Evolutionary conservation across 2,329 filamentous ascomycete genomes (phyloP), one percentile per base, ranked within the genome.

Genomic region (Verticillium albo-atrum): DNA sequence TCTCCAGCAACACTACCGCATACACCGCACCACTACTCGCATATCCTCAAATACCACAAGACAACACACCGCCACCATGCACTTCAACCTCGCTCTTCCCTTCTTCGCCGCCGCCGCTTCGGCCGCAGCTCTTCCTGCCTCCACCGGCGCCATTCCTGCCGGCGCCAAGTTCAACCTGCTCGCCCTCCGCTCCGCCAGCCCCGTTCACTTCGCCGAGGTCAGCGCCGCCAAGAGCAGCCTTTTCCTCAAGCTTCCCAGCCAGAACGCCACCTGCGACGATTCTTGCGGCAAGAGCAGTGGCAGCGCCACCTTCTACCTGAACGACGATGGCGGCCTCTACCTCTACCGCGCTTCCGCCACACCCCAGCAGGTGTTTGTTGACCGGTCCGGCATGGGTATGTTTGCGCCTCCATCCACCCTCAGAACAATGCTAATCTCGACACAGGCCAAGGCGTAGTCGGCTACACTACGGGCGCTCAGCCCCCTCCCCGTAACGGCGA

Each of bases 361-460:
- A 34, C 71, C 72, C 3, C 84, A 87, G 73, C 71, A 79, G 65
- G 60, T 82, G 56, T 86, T 67, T 63, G 79, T 79, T 47, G 83
- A 87, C 69, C 79, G 80, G 52, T 84, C 81, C 53, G 83, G 82
- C 66, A 85, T 85, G 82, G 83, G 81, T 79, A 78, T 50, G 77
- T 66, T 25, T 47, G 25, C 28, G 2, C 20, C 42, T 23, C 20
- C 14, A 4, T 23, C 32, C 30, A 17, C 15, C 26, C 34, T 56
- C 26, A 7, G 28, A 7, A n/a, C 32, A 25, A n/a, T 25, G 23
- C 35, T 35, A 9, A 56, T 17, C n/a, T 30, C 15, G 27, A 51
- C 20, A 59, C 30, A 81, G 79, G 82, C 63, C 80, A 82, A 64
- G 85, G 85, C 56, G 71, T 74, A 25, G 66, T 86, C 50, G 77